Evolutionary conservation across 192 early-diverging fungal genomes (phyloP).

Genomic region (Chytriomyces hyalinus): DNA sequence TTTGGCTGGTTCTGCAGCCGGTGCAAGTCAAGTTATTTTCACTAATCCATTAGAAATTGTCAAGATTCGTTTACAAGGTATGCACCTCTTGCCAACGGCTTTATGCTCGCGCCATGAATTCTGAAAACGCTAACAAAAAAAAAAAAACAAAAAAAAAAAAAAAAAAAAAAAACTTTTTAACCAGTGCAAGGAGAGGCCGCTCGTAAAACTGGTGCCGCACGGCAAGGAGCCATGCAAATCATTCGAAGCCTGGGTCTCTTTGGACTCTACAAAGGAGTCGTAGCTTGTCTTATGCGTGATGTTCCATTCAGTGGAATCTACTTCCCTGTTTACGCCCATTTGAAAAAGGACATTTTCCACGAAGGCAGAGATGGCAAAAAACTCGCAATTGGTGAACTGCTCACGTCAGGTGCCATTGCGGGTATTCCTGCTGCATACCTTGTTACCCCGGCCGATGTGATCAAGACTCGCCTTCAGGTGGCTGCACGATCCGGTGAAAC

Average conservation of each 20-base stretch:
- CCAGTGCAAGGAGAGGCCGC: constrained; percentile 58
- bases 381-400: constrained; percentile 63
- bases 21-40: constrained; percentile 72
- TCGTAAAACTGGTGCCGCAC: constrained; percentile 45
- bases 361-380: constrained; percentile 76
- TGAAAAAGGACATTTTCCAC: constrained; percentile 87
- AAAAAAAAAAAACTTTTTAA: neutral
- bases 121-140: neutral
- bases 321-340: constrained; percentile 93
- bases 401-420: constrained; percentile 87
- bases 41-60: constrained; percentile 98
- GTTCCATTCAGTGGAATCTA: constrained; percentile 95
- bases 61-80: constrained; percentile 91
- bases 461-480: constrained; percentile 95
- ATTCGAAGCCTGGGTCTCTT: constrained; percentile 85
- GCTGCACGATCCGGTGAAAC: constrained; percentile 86
- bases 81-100: neutral
- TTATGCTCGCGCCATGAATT: neutral
- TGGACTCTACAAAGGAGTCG: constrained; percentile 91
- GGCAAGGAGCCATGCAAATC: constrained; percentile 81
- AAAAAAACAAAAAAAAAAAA: neutral
- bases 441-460: constrained; percentile 94
- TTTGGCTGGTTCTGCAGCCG: constrained; percentile 82
- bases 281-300: constrained; percentile 96
- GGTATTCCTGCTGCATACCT: constrained; percentile 97